Evolutionary conservation across 306 rosid species (phyloP), one percentile per base, ranked within the genome.

Genomic region (Canavalia ensiformis): DNA sequence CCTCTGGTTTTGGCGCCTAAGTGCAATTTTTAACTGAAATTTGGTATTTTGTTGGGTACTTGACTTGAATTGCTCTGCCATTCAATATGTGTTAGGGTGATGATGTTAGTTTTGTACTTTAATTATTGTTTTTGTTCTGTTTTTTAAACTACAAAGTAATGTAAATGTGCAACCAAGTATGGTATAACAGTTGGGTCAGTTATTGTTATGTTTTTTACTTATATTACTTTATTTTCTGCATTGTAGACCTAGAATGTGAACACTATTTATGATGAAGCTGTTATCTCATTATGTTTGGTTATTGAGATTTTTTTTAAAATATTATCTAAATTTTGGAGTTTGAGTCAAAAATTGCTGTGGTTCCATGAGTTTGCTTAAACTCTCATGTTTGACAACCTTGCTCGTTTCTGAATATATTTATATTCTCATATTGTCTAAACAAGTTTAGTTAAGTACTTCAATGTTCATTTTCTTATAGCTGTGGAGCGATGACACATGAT

Each of bases 401-500:
- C 7, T 29, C 41, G 56, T 66, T 33, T 77, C 55, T 39, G 25
- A 56, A 51, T 52, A 35, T 77, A 50, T 64, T 76, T 63, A 52
- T 13, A 49, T 49, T 49, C 8, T 1, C 50, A 49, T 76, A 49
- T 29, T 63, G 8, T 49, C 51, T 33, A 9, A 9, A 1, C n/a
- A 75, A 64, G 50, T 12, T 65, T 29, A 39, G 46, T 39, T n/a
- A 39, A 68, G 35, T 68, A 7, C 12, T 44, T 54, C 51, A 67
- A 78, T 55, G 10, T 68, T 65, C 49, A 51, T 35, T 59, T 28
- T 64, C 54, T 39, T 68, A 78, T 68, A 78, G 82, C 31, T 78
- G 82, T 33, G 82, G 82, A 31, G 82, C 82, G n/a, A 78, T 78
- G 82, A 78, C 82, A 0, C 82, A 78, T 42, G 29, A 42, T 68